These are phyloP conservation scores for Coelastrella sp. DNA, from an alignment of 139 green algal genomes.

Conservation along the genomic window DNA sequence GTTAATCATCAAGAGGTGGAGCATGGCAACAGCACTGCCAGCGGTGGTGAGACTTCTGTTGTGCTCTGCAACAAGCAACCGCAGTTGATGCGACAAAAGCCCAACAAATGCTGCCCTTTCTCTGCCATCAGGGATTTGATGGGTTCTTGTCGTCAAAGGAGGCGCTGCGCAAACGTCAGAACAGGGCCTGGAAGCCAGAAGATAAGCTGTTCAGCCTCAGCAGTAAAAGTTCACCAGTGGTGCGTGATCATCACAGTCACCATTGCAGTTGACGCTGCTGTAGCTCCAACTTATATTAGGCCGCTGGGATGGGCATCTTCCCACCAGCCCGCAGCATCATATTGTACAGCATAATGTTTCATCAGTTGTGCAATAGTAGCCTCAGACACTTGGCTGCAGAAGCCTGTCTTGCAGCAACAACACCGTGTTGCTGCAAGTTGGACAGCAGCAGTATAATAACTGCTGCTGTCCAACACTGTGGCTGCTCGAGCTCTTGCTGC, in stretches of 20 bases:
- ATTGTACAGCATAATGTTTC: not conserved
- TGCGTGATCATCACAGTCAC: constrained; percentile 35
- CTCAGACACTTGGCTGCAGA: too few relatives aligned
- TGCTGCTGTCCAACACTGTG: not conserved
- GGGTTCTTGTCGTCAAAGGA: constrained; percentile 82
- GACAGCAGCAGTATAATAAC: too few relatives aligned
- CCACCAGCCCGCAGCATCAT: not conserved
- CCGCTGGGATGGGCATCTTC: too few relatives aligned
- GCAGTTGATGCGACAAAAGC: not conserved
- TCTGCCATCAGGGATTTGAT: constrained; percentile 77
- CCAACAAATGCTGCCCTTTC: not conserved
- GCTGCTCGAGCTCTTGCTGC: not conserved
- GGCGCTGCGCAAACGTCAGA: constrained; percentile 65
- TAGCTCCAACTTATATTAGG: not conserved
- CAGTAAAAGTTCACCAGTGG: constrained; percentile 73
- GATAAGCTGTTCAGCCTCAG: constrained; percentile 82
- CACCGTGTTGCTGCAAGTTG: too few relatives aligned
- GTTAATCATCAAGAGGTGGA: too few relatives aligned
- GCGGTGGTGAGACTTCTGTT: too few relatives aligned
- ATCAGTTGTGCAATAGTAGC: too few relatives aligned
- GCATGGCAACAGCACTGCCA: too few relatives aligned
- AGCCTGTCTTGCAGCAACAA: not conserved
- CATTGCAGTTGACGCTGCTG: not conserved
- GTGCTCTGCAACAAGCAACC: not conserved
- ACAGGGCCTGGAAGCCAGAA: constrained; percentile 73